Base-by-base conservation (phyloP, 164 flowering plant genomes). In the Chimonanthus praecox region DNA sequence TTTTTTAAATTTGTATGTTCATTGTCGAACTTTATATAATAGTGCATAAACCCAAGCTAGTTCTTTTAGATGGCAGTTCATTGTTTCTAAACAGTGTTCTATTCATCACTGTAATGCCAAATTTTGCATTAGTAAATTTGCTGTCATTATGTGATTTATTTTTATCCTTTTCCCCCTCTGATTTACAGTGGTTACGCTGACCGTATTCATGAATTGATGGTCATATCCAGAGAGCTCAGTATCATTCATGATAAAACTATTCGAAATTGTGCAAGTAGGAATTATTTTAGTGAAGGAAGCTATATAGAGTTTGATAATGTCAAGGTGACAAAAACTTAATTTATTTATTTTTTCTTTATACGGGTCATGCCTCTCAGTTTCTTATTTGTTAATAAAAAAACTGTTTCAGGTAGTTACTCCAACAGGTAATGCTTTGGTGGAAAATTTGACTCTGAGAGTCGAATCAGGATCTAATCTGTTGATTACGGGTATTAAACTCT, bases 171-270 rank as follows among this genome's bases (percentile, higher is more conserved):
- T 33, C 6, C 6, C 50, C 51, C 67, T 10, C 16, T 72, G 15
- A n/a, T 73, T 49, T 79, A 71, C 89, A 96, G 99, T 89, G 99
- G 99, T 78, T 96, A 96, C 86, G 99, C 99, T 70, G 97, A 89
- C 62, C 99, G 99, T 73, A 96, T 96, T 76, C 93, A 92, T 81
- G 99, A 96, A 74, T 80, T 96, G 74, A 78, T 92, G 82, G 87
- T 71, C 18, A 75, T 91, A 71, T 88, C 99, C 49, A 87, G 87
- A 77, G 99, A 96, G 81, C 80, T 94, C 61, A 84, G 88, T 77
- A 70, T 46, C 72, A 78, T 70, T 51, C 83, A 79, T 77, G 92
- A 91, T 76, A 80, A 70, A 78, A 74, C 86, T 64, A 54, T 82
- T 63, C 87, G 77, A 74, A 83, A 81, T 78, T 84, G 80, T 79